Evolutionary conservation across 805 yeast genomes (phyloP).

Genomic region (Alloascoidea hylecoeti): DNA sequence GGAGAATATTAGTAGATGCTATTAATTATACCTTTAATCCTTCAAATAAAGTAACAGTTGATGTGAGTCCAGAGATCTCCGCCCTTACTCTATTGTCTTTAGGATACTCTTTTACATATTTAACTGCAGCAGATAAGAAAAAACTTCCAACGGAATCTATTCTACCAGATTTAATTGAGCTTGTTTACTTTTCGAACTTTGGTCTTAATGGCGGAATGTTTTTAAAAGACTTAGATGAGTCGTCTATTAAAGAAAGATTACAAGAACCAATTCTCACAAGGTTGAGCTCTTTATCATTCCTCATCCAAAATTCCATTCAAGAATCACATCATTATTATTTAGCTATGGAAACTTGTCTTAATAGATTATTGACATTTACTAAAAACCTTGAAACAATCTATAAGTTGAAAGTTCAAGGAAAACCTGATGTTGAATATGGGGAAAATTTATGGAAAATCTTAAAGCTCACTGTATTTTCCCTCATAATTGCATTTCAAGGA

Average conservation of each 20-base stretch:
- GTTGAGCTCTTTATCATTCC: constrained; percentile 9
- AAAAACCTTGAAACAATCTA: background rate
- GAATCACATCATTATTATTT: constrained; percentile 10
- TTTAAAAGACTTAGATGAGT: no score
- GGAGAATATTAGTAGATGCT: background rate
- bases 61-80: background rate
- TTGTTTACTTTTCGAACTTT: background rate
- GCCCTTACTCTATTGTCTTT: background rate
- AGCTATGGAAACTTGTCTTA: background rate
- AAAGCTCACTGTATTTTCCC: constrained; percentile 7
- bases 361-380: background rate
- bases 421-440: constrained; percentile 3
- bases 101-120: background rate
- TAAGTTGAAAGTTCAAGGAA: constrained; percentile 7
- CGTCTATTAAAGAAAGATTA: background rate
- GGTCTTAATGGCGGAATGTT: background rate
- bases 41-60: no score
- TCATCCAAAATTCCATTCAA: constrained; percentile 8
- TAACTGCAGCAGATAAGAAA: background rate
- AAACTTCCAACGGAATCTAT: background rate
- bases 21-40: background rate
- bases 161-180: background rate
- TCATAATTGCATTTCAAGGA: constrained; percentile 11
- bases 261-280: constrained; percentile 2
- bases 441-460: constrained; percentile 2